These are phyloP conservation scores for Papiliotrema laurentii DNA, from an alignment of 1,284 basidiomycete genomes.

Conservation along the genomic window DNA sequence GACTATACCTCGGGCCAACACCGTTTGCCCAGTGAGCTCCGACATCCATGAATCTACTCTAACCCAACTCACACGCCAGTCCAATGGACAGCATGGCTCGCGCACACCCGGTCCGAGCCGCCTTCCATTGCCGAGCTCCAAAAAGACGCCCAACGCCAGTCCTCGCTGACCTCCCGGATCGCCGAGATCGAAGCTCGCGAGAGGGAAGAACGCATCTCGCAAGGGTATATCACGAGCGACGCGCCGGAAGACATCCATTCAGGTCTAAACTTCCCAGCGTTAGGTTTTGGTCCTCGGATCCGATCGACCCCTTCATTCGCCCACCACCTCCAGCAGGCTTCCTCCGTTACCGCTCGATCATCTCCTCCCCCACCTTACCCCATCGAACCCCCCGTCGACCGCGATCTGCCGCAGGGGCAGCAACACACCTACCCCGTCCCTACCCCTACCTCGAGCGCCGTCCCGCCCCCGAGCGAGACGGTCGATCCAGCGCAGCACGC, in stretches of 20 bases:
- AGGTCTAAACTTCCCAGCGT: neutral
- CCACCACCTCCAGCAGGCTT: no score
- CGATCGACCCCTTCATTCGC: slow-evolving; percentile 5
- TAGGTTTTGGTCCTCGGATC: neutral
- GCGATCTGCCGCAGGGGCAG: neutral
- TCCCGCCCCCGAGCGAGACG: slow-evolving; percentile 26
- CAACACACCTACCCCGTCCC: slow-evolving; percentile 14
- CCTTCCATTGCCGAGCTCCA: slow-evolving; percentile 33
- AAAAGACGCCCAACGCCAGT: slow-evolving; percentile 24
- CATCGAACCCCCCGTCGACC: neutral
- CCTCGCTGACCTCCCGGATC: slow-evolving; percentile 21
- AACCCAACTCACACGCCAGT: slow-evolving; percentile 11
- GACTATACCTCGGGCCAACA: slow-evolving; percentile 29
- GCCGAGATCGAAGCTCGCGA: slow-evolving; percentile 37
- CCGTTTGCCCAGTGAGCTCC: slow-evolving; percentile 25
- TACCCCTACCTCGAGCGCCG: slow-evolving; percentile 13
- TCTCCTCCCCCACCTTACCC: neutral
- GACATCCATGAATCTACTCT: neutral
- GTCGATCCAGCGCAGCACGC: slow-evolving; percentile 26
- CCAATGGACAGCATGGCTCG: slow-evolving; percentile 38
- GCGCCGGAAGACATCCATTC: neutral
- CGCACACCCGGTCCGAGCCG: slow-evolving; percentile 35
- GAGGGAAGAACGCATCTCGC: slow-evolving; percentile 37
- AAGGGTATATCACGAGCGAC: slow-evolving; percentile 25
- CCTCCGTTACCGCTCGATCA: no score